Base-by-base conservation (phyloP, 495 filamentous ascomycete species). In the Entonaema liquescens region DNA sequence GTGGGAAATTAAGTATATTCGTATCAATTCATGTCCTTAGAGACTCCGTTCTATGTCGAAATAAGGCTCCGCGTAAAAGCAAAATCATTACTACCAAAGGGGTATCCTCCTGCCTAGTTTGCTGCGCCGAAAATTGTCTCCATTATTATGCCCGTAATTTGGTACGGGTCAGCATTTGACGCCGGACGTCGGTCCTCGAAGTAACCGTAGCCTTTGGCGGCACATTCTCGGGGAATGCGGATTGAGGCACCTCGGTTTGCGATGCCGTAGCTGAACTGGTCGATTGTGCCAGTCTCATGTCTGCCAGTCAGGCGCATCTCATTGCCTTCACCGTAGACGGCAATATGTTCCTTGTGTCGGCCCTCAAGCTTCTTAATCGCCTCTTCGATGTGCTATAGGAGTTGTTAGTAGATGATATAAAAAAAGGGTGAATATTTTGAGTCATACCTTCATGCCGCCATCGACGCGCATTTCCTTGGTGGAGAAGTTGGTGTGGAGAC, bases 101-200 rank as follows among this genome's bases (percentile, higher is more conserved):
- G 70, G 70, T 73, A 73, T 73, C 56, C 56, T 73, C 64, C 64
- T 62, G 53, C 57, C 47, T 69, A 73, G 50, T 68, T 66, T 53
- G 61, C 70, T 29, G 70, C 70, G 58, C 75, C 75, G 58, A 77
- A 77, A 65, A 76, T 74, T 4, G 91, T 92, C 86, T 94, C 91
- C 80, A 94, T 92, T 77, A 96, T 91, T 78, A 97, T 95, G 77
- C 92, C 92, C 66, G 93, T 96, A 78, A 97, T 94, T 84, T 94
- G 94, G 85, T 99, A 99, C 26, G 95, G 95, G 83, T 96, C 93
- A 70, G 90, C 95, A 79, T 99, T 99, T 77, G 91, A 94, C 49
- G 95, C 95, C 50, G 95, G 95, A 74, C 95, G 87, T 78, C 95
- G 89, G 75, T 99, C 95, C 86, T 99, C 95, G 71, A 99, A 98